phyloP scores from a whole-genome alignment of 345 rosid genomes.

The Camelina neglecta region DNA sequence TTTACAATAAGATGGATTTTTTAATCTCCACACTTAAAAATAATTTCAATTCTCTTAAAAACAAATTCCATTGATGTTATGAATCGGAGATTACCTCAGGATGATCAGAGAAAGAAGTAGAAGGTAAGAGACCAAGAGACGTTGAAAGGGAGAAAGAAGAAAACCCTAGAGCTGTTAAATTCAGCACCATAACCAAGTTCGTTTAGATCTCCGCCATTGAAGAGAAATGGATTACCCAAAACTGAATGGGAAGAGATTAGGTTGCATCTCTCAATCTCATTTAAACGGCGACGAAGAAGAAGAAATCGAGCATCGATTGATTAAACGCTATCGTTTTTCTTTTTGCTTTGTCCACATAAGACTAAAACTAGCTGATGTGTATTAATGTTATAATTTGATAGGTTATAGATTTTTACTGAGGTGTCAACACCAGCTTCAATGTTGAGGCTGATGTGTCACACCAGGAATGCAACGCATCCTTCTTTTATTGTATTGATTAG shows the following conservation, averaged over 20 bases:
- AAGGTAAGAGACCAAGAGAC: conserved; percentile 64
- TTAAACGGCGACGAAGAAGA: too few species aligned
- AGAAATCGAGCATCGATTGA: too few species aligned
- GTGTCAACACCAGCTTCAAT: too few species aligned
- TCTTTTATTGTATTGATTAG: too few species aligned
- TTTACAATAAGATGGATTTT: conserved; percentile 44
- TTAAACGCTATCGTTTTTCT: too few species aligned
- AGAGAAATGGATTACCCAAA: conserved; percentile 65
- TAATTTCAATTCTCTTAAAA: background rate
- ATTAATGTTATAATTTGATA: too few species aligned
- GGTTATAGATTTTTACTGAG: too few species aligned
- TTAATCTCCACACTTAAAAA: too few species aligned
- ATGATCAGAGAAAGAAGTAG: conserved; percentile 59
- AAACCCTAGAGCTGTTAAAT: conserved; percentile 83
- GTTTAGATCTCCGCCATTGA: conserved; percentile 55
- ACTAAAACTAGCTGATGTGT: too few species aligned
- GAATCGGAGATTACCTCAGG: conserved; percentile 62
- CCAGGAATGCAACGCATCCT: too few species aligned
- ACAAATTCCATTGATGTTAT: background rate
- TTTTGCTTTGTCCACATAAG: too few species aligned
- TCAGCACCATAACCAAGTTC: conserved; percentile 53
- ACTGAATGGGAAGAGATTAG: conserved; percentile 67
- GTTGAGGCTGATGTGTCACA: too few species aligned
- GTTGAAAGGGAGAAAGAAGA: conserved; percentile 76
- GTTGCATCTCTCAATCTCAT: conserved; percentile 77